Evolutionary conservation across 2,329 filamentous ascomycete species (phyloP).

Genomic region (Aspergillus ochraceus): DNA sequence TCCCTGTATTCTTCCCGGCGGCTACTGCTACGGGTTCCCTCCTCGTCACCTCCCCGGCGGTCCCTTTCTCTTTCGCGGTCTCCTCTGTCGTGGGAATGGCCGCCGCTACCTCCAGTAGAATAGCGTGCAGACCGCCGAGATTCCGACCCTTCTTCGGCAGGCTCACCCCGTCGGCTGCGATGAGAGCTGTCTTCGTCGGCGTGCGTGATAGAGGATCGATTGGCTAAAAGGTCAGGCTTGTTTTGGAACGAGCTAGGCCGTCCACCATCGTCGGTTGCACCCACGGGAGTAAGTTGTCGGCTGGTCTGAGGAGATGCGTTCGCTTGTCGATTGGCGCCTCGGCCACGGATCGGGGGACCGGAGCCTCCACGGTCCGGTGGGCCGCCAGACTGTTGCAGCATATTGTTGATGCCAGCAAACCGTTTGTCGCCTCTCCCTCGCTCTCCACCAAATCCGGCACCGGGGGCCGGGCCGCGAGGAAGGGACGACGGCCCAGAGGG

Average conservation of each 20-base stretch:
- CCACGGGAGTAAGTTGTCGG: conserved; percentile 32
- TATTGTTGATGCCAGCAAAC: conserved; percentile 48
- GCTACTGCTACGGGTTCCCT: conserved; percentile 24
- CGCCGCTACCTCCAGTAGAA: conserved; percentile 18
- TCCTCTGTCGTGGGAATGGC: conserved; percentile 21
- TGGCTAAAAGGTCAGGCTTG: conserved; percentile 35
- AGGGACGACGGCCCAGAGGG: conserved; percentile 37
- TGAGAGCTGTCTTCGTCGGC: conserved; percentile 28
- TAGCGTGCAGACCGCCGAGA: conserved; percentile 32
- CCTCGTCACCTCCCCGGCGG: conserved; percentile 30
- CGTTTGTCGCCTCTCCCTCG: conserved; percentile 48
- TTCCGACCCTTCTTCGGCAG: conserved; percentile 38
- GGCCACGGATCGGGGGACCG: conserved; percentile 40
- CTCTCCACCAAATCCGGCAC: conserved; percentile 37
- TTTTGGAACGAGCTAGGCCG: conserved; percentile 21
- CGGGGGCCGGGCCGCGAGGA: conserved; percentile 38
- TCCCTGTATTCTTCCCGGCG: conserved; percentile 41
- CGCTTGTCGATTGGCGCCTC: conserved; percentile 39
- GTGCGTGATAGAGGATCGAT: conserved; percentile 24
- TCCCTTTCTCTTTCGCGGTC: conserved; percentile 32
- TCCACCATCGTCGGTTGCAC: conserved; percentile 24
- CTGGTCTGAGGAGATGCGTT: conserved; percentile 32
- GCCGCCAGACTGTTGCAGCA: conserved; percentile 47
- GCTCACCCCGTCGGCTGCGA: conserved; percentile 29
- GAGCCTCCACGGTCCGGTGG: conserved; percentile 31